Evolutionary conservation across 306 rosid species (phyloP).

Genomic region (Pachyrhizus erosus): DNA sequence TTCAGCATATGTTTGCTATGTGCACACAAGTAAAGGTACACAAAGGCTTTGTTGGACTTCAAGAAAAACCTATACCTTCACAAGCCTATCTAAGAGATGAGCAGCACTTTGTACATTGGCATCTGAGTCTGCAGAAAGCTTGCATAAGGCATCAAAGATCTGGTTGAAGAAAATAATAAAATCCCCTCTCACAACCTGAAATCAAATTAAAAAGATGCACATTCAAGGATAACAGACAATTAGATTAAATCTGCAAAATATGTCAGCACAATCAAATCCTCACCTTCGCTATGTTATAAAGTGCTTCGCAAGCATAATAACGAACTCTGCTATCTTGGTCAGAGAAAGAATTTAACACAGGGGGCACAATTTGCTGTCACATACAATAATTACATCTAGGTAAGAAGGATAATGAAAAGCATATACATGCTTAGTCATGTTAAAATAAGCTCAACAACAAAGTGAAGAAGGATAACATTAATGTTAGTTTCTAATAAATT

Average conservation of each 20-base stretch:
- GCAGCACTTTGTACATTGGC: constrained; percentile 98
- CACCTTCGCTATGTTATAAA: constrained; percentile 98
- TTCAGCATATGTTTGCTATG: constrained; percentile 8
- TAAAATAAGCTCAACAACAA: constrained; percentile 32
- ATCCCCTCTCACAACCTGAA: constrained; percentile 98
- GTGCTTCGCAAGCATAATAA: constrained; percentile 98
- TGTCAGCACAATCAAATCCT: constrained; percentile 45
- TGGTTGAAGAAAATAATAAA: constrained; percentile 93
- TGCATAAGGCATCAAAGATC: constrained; percentile 98
- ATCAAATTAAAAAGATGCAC: constrained; percentile 40
- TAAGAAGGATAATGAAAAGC: constrained; percentile 30
- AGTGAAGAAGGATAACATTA: constrained; percentile 15
- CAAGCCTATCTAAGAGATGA: constrained; percentile 96
- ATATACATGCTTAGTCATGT: constrained; percentile 8
- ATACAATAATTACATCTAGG: constrained; percentile 32
- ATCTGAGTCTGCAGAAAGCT: constrained; percentile 98
- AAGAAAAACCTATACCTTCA: constrained; percentile 65
- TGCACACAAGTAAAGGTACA: constrained; percentile 1
- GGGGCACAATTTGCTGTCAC: constrained; percentile 93
- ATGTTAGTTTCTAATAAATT: constrained; percentile 9
- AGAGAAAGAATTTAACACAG: constrained; percentile 84
- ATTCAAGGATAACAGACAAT: constrained; percentile 45
- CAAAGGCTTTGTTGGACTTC: constrained; percentile 20
- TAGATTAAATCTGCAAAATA: constrained; percentile 19
- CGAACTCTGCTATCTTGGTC: constrained; percentile 99